Evolutionary conservation across 192 early-diverging fungal genomes (phyloP).

Genomic region (Backusella sp.): DNA sequence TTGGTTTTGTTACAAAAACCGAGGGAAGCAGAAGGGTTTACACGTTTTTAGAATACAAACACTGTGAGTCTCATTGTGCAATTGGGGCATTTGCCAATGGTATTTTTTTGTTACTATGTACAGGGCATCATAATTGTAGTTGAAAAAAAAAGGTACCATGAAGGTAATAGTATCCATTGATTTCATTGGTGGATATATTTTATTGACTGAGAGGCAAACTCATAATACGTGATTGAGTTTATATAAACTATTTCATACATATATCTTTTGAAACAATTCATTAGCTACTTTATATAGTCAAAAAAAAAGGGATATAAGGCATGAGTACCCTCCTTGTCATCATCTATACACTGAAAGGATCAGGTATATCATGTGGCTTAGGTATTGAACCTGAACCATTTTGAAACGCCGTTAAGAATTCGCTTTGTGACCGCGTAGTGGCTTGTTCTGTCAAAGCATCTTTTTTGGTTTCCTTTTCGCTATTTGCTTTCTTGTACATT

Average conservation of each 20-base stretch:
- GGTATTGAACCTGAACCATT: neutral
- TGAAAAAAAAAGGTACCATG: neutral
- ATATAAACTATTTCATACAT: neutral
- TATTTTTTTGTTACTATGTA: neutral
- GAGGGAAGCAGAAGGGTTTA: neutral
- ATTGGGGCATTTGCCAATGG: neutral
- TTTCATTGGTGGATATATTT: neutral
- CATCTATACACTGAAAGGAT: neutral
- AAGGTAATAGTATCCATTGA: neutral
- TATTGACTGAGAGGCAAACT: neutral
- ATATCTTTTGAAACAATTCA: neutral
- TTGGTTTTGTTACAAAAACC: neutral
- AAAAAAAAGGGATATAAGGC: too few species aligned
- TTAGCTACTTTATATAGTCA: too few species aligned
- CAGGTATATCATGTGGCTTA: neutral
- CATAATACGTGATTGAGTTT: neutral
- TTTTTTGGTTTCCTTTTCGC: neutral
- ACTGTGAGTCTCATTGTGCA: neutral
- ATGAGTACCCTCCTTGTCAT: too few species aligned
- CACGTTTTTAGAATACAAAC: neutral
- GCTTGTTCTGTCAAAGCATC: constrained; percentile 8
- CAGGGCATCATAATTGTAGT: too few species aligned
- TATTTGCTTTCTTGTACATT: neutral
- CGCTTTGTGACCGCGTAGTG: neutral
- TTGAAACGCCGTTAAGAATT: neutral